A percentile compares a stretch with the other conserved stretches of the same genome.
Conservation (phyloP, 805 yeast species). For the Kazachstania martiniae region DNA sequence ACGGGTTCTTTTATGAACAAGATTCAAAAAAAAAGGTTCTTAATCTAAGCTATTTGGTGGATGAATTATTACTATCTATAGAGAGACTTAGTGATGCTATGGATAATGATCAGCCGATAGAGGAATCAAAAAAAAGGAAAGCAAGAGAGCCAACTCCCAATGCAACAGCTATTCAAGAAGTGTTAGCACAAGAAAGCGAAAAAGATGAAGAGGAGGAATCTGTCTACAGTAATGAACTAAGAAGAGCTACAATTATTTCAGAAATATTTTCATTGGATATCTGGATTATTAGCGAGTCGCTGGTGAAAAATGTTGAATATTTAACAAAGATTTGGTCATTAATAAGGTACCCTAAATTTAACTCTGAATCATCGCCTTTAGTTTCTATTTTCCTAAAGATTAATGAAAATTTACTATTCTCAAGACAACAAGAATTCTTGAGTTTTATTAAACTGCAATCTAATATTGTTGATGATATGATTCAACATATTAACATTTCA, state of each 20-base stretch:
- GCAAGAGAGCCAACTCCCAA: slow-evolving; percentile 1
- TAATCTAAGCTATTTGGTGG: slow-evolving; percentile 19
- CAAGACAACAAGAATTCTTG: slow-evolving; percentile 38
- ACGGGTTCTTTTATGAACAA: slow-evolving; percentile 25
- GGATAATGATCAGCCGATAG: slow-evolving; percentile 1
- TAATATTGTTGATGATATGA: slow-evolving; percentile 39
- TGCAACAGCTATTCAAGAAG: slow-evolving; percentile 1
- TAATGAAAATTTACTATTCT: slow-evolving; percentile 74
- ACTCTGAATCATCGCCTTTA: slow-evolving; percentile 56
- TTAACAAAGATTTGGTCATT: slow-evolving; percentile 68
- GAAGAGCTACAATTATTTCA: slow-evolving; percentile 32
- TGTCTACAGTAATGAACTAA: slow-evolving; percentile 3
- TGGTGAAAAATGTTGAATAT: slow-evolving; percentile 57
- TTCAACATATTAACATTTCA: slow-evolving; percentile 73
- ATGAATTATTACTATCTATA: slow-evolving; percentile 12
- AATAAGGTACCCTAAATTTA: slow-evolving; percentile 40
- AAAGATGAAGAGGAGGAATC: slow-evolving; percentile 2
- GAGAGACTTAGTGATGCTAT: slow-evolving; percentile 3
- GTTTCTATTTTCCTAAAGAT: slow-evolving; percentile 78
- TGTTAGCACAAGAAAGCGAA: slow-evolving; percentile 1
- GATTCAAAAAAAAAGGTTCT: slow-evolving; percentile 6
- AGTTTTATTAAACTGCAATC: slow-evolving; percentile 11
- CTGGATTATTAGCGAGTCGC: slow-evolving; percentile 82
- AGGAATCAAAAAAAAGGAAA: neutral
- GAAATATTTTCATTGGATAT: slow-evolving; percentile 85